Percentiles rank a stretch among this genome's conserved stretches.
Evolutionary conservation across 1,284 basidiomycete species (phyloP).

Genomic region (Cryptococcus depauperatus): DNA sequence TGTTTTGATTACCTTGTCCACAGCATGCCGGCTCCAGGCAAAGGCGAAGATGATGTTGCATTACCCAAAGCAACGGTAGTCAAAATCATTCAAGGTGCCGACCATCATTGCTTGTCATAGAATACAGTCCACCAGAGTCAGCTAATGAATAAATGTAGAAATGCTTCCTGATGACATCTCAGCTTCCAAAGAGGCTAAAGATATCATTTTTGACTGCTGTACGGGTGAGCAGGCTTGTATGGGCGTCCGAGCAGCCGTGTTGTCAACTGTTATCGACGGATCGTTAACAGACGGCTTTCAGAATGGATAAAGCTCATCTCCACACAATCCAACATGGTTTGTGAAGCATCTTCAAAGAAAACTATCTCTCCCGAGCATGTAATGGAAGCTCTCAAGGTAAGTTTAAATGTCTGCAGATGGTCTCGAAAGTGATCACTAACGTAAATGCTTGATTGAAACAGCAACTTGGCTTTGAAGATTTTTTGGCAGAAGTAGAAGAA

Average conservation of each 20-base stretch:
- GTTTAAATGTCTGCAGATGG: constrained; percentile 16
- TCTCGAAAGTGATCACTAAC: background rate
- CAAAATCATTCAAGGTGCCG: constrained; percentile 83
- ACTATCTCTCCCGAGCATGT: constrained; percentile 99
- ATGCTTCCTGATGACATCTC: constrained; percentile 79
- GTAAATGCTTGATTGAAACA: constrained; percentile 50
- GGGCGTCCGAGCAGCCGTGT: background rate
- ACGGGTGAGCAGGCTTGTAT: constrained; percentile 56
- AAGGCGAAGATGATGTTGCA: constrained; percentile 79
- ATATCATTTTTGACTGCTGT: constrained; percentile 95
- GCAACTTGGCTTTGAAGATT: constrained; percentile 71
- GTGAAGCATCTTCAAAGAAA: constrained; percentile 97
- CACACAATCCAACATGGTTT: constrained; percentile 95
- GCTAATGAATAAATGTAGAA: constrained; percentile 51
- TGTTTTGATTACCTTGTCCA: too few species aligned
- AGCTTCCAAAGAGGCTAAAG: constrained; percentile 91
- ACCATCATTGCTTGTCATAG: constrained; percentile 90
- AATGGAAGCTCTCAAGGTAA: constrained; percentile 77
- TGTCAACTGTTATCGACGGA: background rate
- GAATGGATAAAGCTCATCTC: constrained; percentile 98
- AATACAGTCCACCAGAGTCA: constrained; percentile 92
- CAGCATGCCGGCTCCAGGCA: constrained; percentile 40
- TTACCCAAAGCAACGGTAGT: constrained; percentile 94
- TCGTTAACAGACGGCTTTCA: too few species aligned
- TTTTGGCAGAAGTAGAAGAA: constrained; percentile 90